Conservation (phyloP, 495 filamentous ascomycete genomes). For the Parathielavia appendiculata region DNA sequence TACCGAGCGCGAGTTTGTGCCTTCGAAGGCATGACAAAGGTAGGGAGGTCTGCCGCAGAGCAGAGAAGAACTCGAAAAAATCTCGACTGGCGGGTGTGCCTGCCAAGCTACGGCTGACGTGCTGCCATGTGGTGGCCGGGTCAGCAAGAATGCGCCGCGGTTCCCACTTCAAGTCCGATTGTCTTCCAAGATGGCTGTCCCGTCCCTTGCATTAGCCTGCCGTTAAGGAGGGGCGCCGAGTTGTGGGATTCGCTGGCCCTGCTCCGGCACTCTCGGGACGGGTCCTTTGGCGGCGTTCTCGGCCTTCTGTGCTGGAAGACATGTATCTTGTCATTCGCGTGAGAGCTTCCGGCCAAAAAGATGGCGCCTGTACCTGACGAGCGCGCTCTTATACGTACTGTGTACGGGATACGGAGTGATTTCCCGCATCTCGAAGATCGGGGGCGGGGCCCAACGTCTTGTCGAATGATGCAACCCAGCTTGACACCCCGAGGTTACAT, state of each 20-base stretch:
- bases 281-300: slow-evolving; percentile 6
- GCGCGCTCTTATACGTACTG: background rate
- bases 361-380: background rate
- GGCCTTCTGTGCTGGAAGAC: background rate
- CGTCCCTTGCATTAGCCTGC: slow-evolving; percentile 23
- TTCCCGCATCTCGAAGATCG: background rate
- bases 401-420: no score
- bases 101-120: background rate
- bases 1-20: no score
- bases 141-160: background rate
- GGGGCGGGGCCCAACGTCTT: background rate
- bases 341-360: background rate
- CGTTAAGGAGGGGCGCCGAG: slow-evolving; percentile 4
- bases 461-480: background rate
- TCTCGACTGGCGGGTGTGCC: background rate
- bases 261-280: slow-evolving; percentile 4
- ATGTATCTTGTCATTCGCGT: background rate
- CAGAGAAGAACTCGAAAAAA: background rate
- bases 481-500: slow-evolving; percentile 2
- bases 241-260: slow-evolving; percentile 9
- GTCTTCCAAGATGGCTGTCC: background rate
- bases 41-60: no score
- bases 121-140: slow-evolving; percentile 8
- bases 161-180: background rate
- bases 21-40: no score